These are phyloP conservation scores for Cyclospora cayetanensis DNA, from an alignment of 169 alveolate genomes.

Conservation along the genomic window DNA sequence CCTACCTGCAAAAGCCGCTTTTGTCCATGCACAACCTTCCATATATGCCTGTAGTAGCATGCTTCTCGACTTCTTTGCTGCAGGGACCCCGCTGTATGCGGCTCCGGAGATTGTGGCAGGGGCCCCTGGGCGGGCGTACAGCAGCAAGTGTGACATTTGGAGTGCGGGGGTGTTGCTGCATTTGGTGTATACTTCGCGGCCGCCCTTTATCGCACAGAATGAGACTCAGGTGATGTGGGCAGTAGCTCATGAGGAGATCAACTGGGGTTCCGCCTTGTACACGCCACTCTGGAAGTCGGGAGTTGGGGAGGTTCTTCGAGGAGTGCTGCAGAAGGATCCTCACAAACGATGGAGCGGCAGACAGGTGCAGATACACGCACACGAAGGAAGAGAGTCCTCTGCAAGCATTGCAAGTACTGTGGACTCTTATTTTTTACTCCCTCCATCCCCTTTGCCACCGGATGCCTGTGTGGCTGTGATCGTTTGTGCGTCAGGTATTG, in stretches of 20 bases:
- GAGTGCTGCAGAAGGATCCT: neutral
- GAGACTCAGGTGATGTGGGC: constrained; percentile 18
- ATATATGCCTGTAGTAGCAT: neutral
- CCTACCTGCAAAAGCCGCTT: too few relatives aligned
- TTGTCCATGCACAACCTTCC: neutral
- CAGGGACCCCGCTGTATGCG: neutral
- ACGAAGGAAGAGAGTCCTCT: too few relatives aligned
- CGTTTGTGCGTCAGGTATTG: too few relatives aligned
- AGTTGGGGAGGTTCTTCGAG: neutral
- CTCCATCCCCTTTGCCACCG: too few relatives aligned
- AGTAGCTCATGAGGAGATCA: neutral
- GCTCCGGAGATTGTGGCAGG: constrained; percentile 1
- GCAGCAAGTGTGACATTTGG: constrained; percentile 7
- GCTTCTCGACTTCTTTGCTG: neutral
- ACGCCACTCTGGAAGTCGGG: neutral
- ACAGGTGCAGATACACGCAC: too few relatives aligned
- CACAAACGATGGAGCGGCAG: neutral
- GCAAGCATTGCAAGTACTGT: too few relatives aligned
- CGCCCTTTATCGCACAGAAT: neutral
- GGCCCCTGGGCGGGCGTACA: neutral
- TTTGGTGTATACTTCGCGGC: neutral
- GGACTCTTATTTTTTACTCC: too few relatives aligned
- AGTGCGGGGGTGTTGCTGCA: constrained; percentile 24
- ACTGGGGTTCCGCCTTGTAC: neutral
- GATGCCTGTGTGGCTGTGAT: too few relatives aligned